Base-by-base conservation (phyloP, 495 filamentous ascomycete species). In the Penicillium bialowiezense region DNA sequence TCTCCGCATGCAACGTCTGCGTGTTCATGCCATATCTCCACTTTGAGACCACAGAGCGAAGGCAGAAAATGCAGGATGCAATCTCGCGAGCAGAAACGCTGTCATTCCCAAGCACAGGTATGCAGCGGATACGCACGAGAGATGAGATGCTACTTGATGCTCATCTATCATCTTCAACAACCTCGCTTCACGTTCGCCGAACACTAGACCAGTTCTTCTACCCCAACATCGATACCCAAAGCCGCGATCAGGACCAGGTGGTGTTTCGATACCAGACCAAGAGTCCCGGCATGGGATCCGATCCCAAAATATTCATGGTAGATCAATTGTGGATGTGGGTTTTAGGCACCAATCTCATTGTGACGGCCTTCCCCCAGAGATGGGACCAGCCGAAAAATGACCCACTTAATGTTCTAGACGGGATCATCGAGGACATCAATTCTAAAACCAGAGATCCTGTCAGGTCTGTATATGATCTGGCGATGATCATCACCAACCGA, bases 241-340 rank as follows among this genome's bases (percentile, higher is more conserved):
- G 67, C 17, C 78, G 85, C 14, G 85, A 89, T 51, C 68, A 75
- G 39, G 84, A 87, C 54, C 85, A 89, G 61, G 84, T 89, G 4
- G 83, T 89, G 2, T 87, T 81, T 53, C 76, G 85, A 4, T 87
- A 86, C 56, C 79, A 75, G 51, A 72, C 68, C 3, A 60, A 67
- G 38, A 59, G 56, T 6, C 58, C 61, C 10, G 62, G 62, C 14
- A 56, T 69, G 10, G 55, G 56, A 1, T 56, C 69, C n/a, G 81
- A 85, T 40, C 75, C 76, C 1, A 88, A 87, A 53, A 78, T 89
- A 8, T 83, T 87, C 58, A 89, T 88, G 84, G 85, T 89, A 4
- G 85, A 88, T 56, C 84, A 88, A 57, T 67, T 88, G 6, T 89
- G 84, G 84, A 77, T 88, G 65, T 88, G 82, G 82, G 71, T 87